Conservation (phyloP, 768 basidiomycete species). For the Phlegmacium glaucopus region DNA sequence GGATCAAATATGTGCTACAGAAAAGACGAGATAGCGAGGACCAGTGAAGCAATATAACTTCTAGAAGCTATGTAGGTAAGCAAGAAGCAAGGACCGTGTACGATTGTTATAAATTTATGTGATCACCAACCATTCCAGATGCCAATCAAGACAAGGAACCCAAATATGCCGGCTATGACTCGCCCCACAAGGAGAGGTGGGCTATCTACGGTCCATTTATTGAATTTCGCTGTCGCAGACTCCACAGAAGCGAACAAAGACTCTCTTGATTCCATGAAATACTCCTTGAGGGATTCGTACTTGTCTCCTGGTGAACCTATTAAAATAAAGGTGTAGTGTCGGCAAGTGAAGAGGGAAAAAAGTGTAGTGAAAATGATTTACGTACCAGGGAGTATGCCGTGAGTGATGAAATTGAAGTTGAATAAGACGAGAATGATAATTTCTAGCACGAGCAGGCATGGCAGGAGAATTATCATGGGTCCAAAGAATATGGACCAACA, state of each 20-base stretch:
- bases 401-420: conserved; percentile 30
- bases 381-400: conserved; percentile 33
- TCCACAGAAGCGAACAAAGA: conserved; percentile 36
- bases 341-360: background rate
- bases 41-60: background rate
- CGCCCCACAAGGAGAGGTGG: conserved; percentile 31
- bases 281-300: conserved; percentile 28
- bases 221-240: conserved; percentile 31
- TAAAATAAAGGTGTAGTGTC: background rate
- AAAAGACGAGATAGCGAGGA: background rate
- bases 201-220: conserved; percentile 34
- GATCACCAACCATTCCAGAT: conserved; percentile 27
- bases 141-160: conserved; percentile 26
- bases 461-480: conserved; percentile 35
- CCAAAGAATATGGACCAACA: conserved; percentile 40
- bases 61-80: background rate
- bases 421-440: conserved; percentile 30
- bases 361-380: background rate
- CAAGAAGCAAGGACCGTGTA: background rate
- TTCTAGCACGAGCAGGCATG: conserved; percentile 32
- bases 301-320: conserved; percentile 28
- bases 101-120: background rate
- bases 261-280: conserved; percentile 33
- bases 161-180: conserved; percentile 25
- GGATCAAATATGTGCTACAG: conserved; percentile 1